Conservation (phyloP, 257 asterid species). For the Fraxinus americana region DNA sequence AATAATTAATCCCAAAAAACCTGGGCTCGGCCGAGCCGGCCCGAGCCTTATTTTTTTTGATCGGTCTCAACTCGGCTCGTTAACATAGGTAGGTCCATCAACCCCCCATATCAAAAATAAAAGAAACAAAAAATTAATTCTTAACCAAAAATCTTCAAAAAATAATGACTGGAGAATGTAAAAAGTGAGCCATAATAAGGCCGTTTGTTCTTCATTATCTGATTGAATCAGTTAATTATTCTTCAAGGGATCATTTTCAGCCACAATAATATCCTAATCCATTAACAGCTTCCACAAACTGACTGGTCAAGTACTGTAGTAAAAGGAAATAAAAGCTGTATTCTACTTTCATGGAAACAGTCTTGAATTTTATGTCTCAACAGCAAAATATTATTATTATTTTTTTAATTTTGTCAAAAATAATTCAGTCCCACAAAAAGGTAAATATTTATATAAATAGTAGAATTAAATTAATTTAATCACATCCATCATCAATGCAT, state of each 20-base stretch:
- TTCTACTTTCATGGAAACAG: background rate
- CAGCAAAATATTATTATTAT: background rate
- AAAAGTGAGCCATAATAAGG: background rate
- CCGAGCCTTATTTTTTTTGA: no score
- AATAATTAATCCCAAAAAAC: no score
- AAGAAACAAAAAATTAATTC: no score
- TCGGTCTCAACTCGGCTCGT: no score
- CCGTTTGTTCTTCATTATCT: background rate
- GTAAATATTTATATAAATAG: background rate
- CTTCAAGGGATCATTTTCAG: background rate
- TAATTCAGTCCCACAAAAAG: background rate
- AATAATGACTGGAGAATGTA: no score
- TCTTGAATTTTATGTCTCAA: background rate
- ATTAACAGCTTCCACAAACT: background rate
- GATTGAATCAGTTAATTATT: background rate
- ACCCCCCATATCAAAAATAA: no score
- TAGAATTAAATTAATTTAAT: conserved; percentile 11
- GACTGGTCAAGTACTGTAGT: background rate
- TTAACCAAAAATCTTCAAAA: no score
- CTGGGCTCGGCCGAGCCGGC: no score
- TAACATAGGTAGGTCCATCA: no score
- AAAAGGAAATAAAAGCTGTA: background rate
- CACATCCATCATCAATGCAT: conserved; percentile 45
- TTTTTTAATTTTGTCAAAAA: background rate
- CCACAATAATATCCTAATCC: background rate